phyloP scores from a whole-genome alignment of 1,284 basidiomycete species.

The Ustilago hordei region DNA sequence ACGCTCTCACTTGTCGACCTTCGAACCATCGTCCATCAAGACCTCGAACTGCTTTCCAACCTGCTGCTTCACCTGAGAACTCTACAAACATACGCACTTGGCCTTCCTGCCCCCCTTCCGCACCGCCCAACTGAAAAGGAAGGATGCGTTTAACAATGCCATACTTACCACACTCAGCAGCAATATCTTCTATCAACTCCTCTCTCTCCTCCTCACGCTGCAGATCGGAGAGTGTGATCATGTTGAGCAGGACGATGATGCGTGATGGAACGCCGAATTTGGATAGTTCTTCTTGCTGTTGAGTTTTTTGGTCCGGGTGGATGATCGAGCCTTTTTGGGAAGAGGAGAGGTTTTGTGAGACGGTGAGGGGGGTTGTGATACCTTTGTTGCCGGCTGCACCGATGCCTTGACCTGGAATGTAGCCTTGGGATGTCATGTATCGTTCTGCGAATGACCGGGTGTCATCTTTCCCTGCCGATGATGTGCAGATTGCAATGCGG shows the following conservation, averaged over 20 bases:
- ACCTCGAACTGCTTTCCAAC: conserved; percentile 53
- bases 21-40: conserved; percentile 53
- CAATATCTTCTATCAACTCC: conserved; percentile 24
- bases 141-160: conserved; percentile 52
- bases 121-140: conserved; percentile 13
- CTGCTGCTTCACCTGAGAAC: conserved; percentile 57
- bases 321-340: conserved; percentile 9
- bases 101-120: not conserved
- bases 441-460: conserved; percentile 50
- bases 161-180: conserved; percentile 52
- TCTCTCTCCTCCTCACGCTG: not conserved
- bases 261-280: conserved; percentile 27
- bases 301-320: not conserved
- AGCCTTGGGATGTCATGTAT: conserved; percentile 59
- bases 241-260: conserved; percentile 33
- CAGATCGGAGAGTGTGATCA: conserved; percentile 12
- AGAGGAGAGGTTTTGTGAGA: not conserved
- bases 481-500: not conserved
- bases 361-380: conserved; percentile 47
- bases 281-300: not conserved
- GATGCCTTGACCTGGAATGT: conserved; percentile 58
- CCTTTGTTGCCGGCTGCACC: conserved; percentile 62
- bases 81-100: conserved; percentile 55
- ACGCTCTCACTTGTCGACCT: conserved; percentile 26
- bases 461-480: not conserved